A percentile compares a stretch with the other conserved stretches of the same genome.
Conservation (phyloP, 371 early-diverging fungal species). For the Mucor irregularis region DNA sequence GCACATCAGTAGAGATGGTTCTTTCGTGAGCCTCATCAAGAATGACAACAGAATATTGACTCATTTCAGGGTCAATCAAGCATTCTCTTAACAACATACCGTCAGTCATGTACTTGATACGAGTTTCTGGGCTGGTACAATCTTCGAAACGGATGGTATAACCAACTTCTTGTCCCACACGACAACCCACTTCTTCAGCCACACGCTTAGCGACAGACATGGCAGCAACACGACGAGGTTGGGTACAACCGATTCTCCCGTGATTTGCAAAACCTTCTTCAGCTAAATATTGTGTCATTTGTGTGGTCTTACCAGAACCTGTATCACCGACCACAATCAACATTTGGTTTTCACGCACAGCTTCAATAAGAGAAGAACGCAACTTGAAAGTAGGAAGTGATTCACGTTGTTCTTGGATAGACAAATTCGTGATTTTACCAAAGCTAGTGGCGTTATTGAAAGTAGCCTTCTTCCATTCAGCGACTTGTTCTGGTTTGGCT, state of each 20-base stretch:
- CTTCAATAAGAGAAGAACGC: constrained; percentile 77
- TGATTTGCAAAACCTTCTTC: constrained; percentile 87
- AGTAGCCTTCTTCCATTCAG: constrained; percentile 93
- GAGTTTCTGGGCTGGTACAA: constrained; percentile 90
- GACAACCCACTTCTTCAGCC: constrained; percentile 95
- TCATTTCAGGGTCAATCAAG: constrained; percentile 84
- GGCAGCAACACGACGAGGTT: constrained; percentile 99
- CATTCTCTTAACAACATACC: constrained; percentile 98
- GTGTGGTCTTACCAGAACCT: constrained; percentile 99
- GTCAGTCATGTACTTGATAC: constrained; percentile 99
- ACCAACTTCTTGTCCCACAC: constrained; percentile 95
- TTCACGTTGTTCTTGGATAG: constrained; percentile 92
- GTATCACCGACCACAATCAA: constrained; percentile 96
- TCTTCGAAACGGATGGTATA: constrained; percentile 99
- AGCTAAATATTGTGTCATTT: constrained; percentile 98
- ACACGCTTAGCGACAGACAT: constrained; percentile 99
- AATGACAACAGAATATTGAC: constrained; percentile 91
- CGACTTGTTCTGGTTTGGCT: constrained; percentile 64
- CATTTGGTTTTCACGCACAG: constrained; percentile 87
- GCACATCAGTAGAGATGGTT: constrained; percentile 94
- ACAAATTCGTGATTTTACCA: constrained; percentile 85
- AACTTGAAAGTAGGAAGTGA: constrained; percentile 88
- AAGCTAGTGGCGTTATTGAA: constrained; percentile 89
- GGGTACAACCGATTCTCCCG: constrained; percentile 97
- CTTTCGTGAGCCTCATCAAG: constrained; percentile 99